phyloP scores from a whole-genome alignment of 2,329 filamentous ascomycete species.

The Dactylonectria estremocensis region DNA sequence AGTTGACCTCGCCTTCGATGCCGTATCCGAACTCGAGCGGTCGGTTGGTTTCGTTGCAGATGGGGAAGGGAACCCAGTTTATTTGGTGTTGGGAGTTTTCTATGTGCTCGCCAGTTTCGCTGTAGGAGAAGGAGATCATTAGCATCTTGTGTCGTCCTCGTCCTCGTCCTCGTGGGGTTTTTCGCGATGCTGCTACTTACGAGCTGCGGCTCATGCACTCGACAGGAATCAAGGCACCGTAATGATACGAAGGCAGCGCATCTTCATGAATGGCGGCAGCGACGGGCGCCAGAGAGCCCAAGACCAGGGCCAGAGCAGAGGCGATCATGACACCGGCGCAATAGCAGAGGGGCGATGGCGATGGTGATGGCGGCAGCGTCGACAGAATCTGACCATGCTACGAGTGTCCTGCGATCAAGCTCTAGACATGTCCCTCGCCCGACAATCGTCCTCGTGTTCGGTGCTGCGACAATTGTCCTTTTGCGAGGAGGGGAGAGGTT shows the following conservation, averaged over 20 bases:
- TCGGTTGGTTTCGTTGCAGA: conserved; percentile 88
- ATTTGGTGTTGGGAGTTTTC: conserved; percentile 85
- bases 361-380: conserved; percentile 8
- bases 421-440: conserved; percentile 39
- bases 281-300: conserved; percentile 47
- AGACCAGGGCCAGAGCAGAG: conserved; percentile 34
- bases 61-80: conserved; percentile 92
- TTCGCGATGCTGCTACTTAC: conserved; percentile 61
- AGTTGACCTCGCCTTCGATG: conserved; percentile 85
- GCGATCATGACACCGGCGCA: conserved; percentile 41
- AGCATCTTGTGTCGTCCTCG: conserved; percentile 6
- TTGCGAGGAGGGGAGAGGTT: background rate
- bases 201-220: conserved; percentile 83
- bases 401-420: conserved; percentile 28
- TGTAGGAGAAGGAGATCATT: conserved; percentile 52
- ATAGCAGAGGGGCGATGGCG: background rate
- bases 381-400: conserved; percentile 23
- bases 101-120: conserved; percentile 92
- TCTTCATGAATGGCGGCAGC: conserved; percentile 55
- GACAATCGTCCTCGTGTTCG: conserved; percentile 16
- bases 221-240: conserved; percentile 77
- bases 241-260: conserved; percentile 73
- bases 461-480: conserved; percentile 22
- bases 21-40: conserved; percentile 92
- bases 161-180: background rate